These are phyloP conservation scores for Boletus vermiculosoides DNA, from an alignment of 768 basidiomycete genomes.

Conservation along the genomic window DNA sequence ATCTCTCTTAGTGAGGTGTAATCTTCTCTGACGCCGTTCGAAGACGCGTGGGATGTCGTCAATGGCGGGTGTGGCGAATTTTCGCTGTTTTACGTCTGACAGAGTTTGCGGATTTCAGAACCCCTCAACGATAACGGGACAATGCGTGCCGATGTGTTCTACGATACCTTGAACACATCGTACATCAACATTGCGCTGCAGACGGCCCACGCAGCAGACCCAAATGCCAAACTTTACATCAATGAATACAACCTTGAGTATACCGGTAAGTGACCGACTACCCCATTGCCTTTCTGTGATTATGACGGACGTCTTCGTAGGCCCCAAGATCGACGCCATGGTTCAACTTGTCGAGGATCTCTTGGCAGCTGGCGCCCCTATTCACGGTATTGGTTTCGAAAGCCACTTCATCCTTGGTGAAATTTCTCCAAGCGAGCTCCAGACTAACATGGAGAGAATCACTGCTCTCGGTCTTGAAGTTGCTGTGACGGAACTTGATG, in stretches of 20 bases:
- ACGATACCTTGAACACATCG: constrained; percentile 45
- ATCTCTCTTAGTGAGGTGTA: background rate
- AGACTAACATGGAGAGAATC: constrained; percentile 50
- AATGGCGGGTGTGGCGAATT: constrained; percentile 9
- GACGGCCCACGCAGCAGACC: constrained; percentile 31
- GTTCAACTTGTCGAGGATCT: constrained; percentile 51
- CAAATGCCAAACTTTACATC: constrained; percentile 34
- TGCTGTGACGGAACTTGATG: constrained; percentile 68
- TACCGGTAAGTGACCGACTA: constrained; percentile 15
- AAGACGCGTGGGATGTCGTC: constrained; percentile 25
- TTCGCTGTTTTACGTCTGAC: background rate
- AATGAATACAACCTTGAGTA: constrained; percentile 31
- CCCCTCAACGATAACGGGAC: constrained; percentile 55
- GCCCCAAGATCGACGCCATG: constrained; percentile 46
- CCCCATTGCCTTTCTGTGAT: background rate
- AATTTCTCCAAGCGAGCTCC: constrained; percentile 45
- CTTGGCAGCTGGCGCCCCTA: constrained; percentile 45
- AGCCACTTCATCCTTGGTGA: constrained; percentile 59
- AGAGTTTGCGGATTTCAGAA: constrained; percentile 2
- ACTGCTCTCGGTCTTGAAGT: constrained; percentile 63
- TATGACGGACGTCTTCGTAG: background rate
- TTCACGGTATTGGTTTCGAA: constrained; percentile 64
- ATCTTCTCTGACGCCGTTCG: background rate
- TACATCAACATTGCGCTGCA: constrained; percentile 53
- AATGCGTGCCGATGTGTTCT: constrained; percentile 53